Evolutionary conservation across 257 asterid species (phyloP), one percentile per base, ranked within the genome.

Genomic region (Penstemon newberryi): DNA sequence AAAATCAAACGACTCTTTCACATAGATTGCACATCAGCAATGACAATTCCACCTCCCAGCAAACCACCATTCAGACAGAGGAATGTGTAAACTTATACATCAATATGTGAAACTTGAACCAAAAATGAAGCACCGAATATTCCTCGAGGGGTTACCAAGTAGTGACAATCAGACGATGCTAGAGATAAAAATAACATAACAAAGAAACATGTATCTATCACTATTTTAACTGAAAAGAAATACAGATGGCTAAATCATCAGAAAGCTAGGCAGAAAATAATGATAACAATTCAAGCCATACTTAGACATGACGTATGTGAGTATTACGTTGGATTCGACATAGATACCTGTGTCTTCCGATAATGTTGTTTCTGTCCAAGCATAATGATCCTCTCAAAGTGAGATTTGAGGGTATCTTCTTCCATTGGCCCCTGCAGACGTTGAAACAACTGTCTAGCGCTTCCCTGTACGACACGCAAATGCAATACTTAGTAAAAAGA

Each of bases 341-440:
- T 42, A 40, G 37, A 68, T 79, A 91, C 99, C 98, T 85, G 98
- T 79, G 76, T 72, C 81, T 78, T 91, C 55, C 80, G 85, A 72
- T 63, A 33, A 71, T 72, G 87, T 63, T 75, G 86, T 74, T 83
- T 89, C 82, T 80, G 89, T 56, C 82, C 87, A 78, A 95, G 78
- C 80, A 77, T 56, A 50, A 86, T 85, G 66, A 95, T 91, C 82
- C 86, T 89, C 83, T 87, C 97, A 85, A 91, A 89, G 78, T 95
- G 98, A 76, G 95, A 91, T 77, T 88, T 88, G 51, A 89, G 86
- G 50, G 90, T 80, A 70, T 87, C 96, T 88, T 95, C 99, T 78
- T 91, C 98, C 88, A 89, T 78, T 71, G 99, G 99, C 61, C 96
- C 98, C 82, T 89, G 96, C 80, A 95, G 77, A 47, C 84, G 93